A percentile compares a stretch with the other conserved stretches of the same genome.
These are phyloP conservation scores for Talaromyces liani DNA, from an alignment of 495 filamentous ascomycete species.

Conservation along the genomic window DNA sequence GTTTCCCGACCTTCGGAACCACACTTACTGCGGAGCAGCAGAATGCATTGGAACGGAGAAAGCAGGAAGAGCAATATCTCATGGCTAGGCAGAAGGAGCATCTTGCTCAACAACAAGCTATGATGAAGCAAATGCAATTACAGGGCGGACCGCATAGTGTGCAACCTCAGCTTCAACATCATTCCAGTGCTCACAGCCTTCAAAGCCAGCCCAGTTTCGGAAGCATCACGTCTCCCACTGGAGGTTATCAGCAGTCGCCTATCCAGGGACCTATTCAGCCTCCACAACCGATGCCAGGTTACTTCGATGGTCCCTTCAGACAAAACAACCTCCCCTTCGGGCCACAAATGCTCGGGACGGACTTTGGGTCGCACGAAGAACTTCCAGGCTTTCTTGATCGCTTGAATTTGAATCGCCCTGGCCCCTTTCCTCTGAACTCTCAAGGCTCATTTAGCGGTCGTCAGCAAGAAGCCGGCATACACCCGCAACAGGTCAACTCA, in stretches of 20 bases:
- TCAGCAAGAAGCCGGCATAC: conserved; percentile 44
- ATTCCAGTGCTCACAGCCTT: conserved; percentile 87
- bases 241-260: conserved; percentile 63
- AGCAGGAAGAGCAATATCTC: conserved; percentile 96
- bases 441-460: conserved; percentile 42
- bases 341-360: conserved; percentile 45
- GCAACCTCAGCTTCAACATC: conserved; percentile 68
- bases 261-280: conserved; percentile 60
- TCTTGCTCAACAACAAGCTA: conserved; percentile 76
- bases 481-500: conserved; percentile 50
- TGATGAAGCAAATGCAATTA: conserved; percentile 66
- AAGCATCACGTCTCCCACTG: conserved; percentile 80
- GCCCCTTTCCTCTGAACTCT: conserved; percentile 45
- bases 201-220: conserved; percentile 94
- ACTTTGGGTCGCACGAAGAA: conserved; percentile 52
- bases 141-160: conserved; percentile 46
- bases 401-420: conserved; percentile 46
- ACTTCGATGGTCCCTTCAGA: conserved; percentile 58
- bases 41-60: conserved; percentile 89
- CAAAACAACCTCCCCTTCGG: conserved; percentile 35
- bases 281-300: conserved; percentile 50
- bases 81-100: conserved; percentile 93
- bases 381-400: conserved; percentile 53
- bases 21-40: conserved; percentile 96
- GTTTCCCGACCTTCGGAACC: conserved; percentile 96